Evolutionary conservation across 2,329 filamentous ascomycete genomes (phyloP).

Genomic region (Sclerotinia trifoliorum): DNA sequence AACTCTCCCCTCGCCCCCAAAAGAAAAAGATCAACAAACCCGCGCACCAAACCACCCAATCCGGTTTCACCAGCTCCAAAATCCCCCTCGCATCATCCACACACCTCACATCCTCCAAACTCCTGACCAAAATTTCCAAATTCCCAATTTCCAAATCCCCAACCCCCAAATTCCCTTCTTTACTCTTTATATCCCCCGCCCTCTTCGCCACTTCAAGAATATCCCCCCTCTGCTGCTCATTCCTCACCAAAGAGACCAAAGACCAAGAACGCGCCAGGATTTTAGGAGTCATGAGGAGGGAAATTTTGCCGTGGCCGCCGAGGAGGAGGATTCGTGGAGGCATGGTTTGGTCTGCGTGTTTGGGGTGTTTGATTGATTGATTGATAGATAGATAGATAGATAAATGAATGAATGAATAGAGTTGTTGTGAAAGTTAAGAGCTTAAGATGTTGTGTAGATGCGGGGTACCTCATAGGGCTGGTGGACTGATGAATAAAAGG

Average conservation of each 20-base stretch:
- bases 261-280: constrained; percentile 72
- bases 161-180: background rate
- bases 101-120: constrained; percentile 67
- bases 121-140: constrained; percentile 67
- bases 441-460: too few relatives aligned
- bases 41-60: constrained; percentile 69
- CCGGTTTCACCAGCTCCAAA: constrained; percentile 58
- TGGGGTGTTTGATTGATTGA: too few relatives aligned
- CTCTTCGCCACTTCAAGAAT: constrained; percentile 52
- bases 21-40: constrained; percentile 44
- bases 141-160: constrained; percentile 51
- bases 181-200: constrained; percentile 35
- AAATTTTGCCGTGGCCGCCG: constrained; percentile 78
- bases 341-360: background rate
- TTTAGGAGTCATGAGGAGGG: constrained; percentile 71
- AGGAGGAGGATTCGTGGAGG: constrained; percentile 49
- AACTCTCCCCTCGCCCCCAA: too few relatives aligned
- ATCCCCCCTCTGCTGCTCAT: constrained; percentile 62
- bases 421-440: too few relatives aligned
- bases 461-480: too few relatives aligned
- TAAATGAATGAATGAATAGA: too few relatives aligned
- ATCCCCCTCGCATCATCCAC: constrained; percentile 61
- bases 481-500: too few relatives aligned
- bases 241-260: constrained; percentile 76
- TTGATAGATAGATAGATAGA: background rate